phyloP scores from a whole-genome alignment of 2,329 filamentous ascomycete species.

The Aspergillus neoniger region DNA sequence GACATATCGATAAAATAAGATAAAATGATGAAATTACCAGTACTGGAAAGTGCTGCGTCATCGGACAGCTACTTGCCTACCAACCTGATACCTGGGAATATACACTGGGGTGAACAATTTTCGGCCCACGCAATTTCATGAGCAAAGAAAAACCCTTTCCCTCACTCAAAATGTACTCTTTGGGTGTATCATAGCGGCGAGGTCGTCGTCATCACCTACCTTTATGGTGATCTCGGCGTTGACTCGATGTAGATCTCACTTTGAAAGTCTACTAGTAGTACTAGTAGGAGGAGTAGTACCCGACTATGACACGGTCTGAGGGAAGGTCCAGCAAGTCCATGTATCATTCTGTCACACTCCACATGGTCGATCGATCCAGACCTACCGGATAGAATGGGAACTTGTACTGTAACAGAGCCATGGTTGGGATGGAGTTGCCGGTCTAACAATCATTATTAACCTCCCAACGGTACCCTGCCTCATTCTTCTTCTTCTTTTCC shows the following conservation, averaged over 20 bases:
- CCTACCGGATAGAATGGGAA: slow-evolving; percentile 13
- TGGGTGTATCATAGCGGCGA: background rate
- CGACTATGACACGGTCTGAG: background rate
- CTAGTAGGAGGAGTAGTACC: background rate
- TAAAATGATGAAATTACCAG: background rate
- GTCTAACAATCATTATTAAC: slow-evolving; percentile 8
- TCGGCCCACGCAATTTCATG: background rate
- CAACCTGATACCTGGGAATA: background rate
- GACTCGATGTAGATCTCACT: background rate
- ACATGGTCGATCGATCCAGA: slow-evolving; percentile 7
- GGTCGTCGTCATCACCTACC: background rate
- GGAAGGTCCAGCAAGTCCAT: slow-evolving; percentile 10
- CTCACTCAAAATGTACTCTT: background rate
- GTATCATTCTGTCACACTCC: slow-evolving; percentile 24
- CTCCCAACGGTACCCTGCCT: background rate
- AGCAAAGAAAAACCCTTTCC: background rate
- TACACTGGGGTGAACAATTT: background rate
- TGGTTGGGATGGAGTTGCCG: slow-evolving; percentile 16
- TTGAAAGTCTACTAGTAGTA: background rate
- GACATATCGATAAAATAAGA: too few species aligned
- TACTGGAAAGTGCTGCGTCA: background rate
- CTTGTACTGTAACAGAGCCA: slow-evolving; percentile 32
- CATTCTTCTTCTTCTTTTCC: background rate
- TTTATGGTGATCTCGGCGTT: background rate
- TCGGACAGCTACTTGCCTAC: background rate